A percentile compares a stretch with the other conserved stretches of the same genome.
Conservation (phyloP, 2,329 filamentous ascomycete genomes). For the Trichophyton rubrum region DNA sequence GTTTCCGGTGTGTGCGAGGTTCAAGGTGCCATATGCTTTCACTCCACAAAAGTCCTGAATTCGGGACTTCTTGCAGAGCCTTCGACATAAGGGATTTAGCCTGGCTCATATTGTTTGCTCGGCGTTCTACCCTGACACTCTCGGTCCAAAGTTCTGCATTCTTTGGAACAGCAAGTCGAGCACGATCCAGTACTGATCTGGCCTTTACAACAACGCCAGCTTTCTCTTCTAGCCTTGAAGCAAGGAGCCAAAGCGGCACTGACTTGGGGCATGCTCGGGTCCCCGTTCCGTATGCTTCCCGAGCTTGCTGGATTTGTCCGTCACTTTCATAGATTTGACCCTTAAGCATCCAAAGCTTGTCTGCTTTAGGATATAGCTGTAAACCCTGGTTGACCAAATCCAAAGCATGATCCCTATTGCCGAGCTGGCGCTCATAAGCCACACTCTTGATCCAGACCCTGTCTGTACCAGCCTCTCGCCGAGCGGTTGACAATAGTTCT, state of each 20-base stretch:
- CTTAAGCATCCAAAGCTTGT: constrained; percentile 98
- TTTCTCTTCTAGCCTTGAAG: constrained; percentile 75
- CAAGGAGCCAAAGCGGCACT: constrained; percentile 79
- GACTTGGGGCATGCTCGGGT: constrained; percentile 77
- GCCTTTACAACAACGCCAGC: constrained; percentile 78
- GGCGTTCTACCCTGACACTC: constrained; percentile 81
- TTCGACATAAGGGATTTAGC: constrained; percentile 88
- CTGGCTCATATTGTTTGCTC: constrained; percentile 57
- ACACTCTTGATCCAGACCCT: constrained; percentile 96
- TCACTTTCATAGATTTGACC: constrained; percentile 90
- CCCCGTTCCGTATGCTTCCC: constrained; percentile 79
- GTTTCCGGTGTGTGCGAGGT: constrained; percentile 79
- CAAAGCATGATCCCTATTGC: constrained; percentile 66
- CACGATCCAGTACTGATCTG: constrained; percentile 83
- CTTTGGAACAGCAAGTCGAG: constrained; percentile 75
- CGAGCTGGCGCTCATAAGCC: constrained; percentile 77
- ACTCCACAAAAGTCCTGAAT: constrained; percentile 75
- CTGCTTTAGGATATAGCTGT: constrained; percentile 68
- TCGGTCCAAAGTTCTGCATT: constrained; percentile 79
- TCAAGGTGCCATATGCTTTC: constrained; percentile 96
- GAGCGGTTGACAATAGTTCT: constrained; percentile 66
- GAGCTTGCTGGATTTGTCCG: constrained; percentile 66
- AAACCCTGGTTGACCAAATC: constrained; percentile 79
- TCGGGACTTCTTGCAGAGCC: constrained; percentile 81
- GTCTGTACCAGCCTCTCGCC: constrained; percentile 82